Conservation (phyloP, 352 stramenopile genomes). For the Phytopythium cucurbitacearum region DNA sequence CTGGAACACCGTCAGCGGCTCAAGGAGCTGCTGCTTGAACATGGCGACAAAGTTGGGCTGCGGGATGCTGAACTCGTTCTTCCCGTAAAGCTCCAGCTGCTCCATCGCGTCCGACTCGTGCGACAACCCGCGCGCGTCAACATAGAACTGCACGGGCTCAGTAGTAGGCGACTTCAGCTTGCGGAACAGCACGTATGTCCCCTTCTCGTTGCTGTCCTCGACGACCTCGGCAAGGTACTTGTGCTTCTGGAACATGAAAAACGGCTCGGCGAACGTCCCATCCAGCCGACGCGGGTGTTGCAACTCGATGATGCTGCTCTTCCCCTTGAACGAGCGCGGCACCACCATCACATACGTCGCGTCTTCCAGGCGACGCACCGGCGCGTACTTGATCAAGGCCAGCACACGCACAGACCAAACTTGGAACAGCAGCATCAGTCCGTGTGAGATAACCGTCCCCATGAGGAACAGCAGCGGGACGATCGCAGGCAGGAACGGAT, state of each 20-base stretch:
- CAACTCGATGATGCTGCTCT: conserved; percentile 80
- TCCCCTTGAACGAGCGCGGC: conserved; percentile 83
- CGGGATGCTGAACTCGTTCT: conserved; percentile 94
- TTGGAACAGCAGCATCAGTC: conserved; percentile 87
- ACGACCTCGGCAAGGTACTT: conserved; percentile 75
- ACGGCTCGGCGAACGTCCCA: conserved; percentile 36
- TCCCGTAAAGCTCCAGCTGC: conserved; percentile 73
- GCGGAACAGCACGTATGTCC: conserved; percentile 53
- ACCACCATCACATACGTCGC: conserved; percentile 81
- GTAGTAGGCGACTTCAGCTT: conserved; percentile 73
- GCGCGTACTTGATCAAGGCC: conserved; percentile 83
- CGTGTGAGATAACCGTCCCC: conserved; percentile 70
- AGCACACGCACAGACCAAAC: conserved; percentile 83
- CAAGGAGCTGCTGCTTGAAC: conserved; percentile 96
- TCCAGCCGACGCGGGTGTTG: conserved; percentile 29
- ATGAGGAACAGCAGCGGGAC: conserved; percentile 86
- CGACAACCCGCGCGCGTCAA: conserved; percentile 38
- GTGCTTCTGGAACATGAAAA: conserved; percentile 89
- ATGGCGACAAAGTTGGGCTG: conserved; percentile 94
- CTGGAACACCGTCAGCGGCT: conserved; percentile 99
- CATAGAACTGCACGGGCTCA: conserved; percentile 61
- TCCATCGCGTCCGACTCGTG: conserved; percentile 34
- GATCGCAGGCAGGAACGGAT: conserved; percentile 88
- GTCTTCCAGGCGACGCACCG: conserved; percentile 47
- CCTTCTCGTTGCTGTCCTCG: conserved; percentile 49